Evolutionary conservation across 192 early-diverging fungal genomes (phyloP).

Genomic region (Funneliformis geosporum): DNA sequence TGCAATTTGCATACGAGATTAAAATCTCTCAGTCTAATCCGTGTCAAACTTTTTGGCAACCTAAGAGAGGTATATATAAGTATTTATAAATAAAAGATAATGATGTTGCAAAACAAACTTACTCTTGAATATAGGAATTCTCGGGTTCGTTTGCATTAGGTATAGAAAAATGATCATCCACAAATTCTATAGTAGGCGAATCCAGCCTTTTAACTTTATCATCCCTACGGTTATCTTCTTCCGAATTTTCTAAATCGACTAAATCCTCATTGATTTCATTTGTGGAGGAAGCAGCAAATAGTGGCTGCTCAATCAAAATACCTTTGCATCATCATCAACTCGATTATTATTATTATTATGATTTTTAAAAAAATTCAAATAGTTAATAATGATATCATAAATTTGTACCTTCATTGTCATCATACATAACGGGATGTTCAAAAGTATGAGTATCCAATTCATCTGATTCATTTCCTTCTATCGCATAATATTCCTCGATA

Average conservation of each 20-base stretch:
- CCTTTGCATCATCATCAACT: slow-evolving; percentile 16
- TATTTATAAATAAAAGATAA: neutral
- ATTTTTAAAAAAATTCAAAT: no score
- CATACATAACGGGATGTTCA: slow-evolving; percentile 31
- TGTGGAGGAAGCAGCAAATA: no score
- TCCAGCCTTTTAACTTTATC: neutral
- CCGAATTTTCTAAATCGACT: no score
- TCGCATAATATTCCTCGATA: slow-evolving; percentile 51
- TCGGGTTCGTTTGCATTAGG: slow-evolving; percentile 37
- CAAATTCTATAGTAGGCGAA: slow-evolving; percentile 33
- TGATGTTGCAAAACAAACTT: neutral
- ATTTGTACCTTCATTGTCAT: slow-evolving; percentile 41
- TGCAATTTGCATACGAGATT: slow-evolving; percentile 64
- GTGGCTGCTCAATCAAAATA: slow-evolving; percentile 5
- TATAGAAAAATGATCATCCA: slow-evolving; percentile 52
- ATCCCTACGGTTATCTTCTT: no score
- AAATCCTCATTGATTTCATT: no score
- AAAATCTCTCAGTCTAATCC: slow-evolving; percentile 60
- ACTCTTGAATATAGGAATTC: slow-evolving; percentile 27
- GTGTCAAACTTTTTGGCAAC: slow-evolving; percentile 37
- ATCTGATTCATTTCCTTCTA: slow-evolving; percentile 35
- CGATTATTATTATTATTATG: no score
- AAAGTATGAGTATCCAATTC: slow-evolving; percentile 33
- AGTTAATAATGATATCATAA: slow-evolving; percentile 1
- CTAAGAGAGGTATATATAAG: neutral